Percentiles rank a stretch among this genome's conserved stretches.
These are phyloP conservation scores for Aspergillus novoparasiticus DNA, from an alignment of 2,329 filamentous ascomycete genomes.

Conservation along the genomic window DNA sequence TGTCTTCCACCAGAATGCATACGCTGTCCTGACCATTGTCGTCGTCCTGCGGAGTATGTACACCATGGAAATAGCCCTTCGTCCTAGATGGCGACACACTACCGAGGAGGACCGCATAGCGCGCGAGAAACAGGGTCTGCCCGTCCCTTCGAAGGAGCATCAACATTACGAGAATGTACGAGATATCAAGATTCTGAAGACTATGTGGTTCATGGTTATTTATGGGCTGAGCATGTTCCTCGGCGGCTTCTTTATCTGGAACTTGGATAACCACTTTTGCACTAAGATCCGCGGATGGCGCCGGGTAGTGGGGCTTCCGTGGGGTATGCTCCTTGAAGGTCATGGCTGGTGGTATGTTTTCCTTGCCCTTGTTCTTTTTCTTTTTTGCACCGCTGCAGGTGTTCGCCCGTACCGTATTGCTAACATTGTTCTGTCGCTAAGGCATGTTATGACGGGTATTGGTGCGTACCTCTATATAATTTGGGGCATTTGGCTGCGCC, in stretches of 20 bases:
- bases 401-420: constrained; percentile 3
- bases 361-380: background rate
- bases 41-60: constrained; percentile 75
- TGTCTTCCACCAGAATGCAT: constrained; percentile 79
- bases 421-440: constrained; percentile 25
- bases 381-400: background rate
- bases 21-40: constrained; percentile 69
- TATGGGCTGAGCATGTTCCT: constrained; percentile 72
- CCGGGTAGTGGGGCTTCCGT: constrained; percentile 71
- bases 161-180: constrained; percentile 56
- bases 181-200: constrained; percentile 60
- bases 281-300: constrained; percentile 66
- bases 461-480: constrained; percentile 83
- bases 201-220: constrained; percentile 76
- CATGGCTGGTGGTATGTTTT: constrained; percentile 69
- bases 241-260: constrained; percentile 76
- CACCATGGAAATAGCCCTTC: constrained; percentile 70
- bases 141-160: constrained; percentile 45
- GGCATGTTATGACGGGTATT: constrained; percentile 79
- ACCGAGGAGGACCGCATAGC: constrained; percentile 48
- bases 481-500: constrained; percentile 81
- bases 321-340: constrained; percentile 74
- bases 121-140: constrained; percentile 37
- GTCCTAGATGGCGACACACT: constrained; percentile 59
- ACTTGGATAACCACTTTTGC: constrained; percentile 77